Conservation (phyloP, 441 rosid species). For the Pelargonium australe region DNA sequence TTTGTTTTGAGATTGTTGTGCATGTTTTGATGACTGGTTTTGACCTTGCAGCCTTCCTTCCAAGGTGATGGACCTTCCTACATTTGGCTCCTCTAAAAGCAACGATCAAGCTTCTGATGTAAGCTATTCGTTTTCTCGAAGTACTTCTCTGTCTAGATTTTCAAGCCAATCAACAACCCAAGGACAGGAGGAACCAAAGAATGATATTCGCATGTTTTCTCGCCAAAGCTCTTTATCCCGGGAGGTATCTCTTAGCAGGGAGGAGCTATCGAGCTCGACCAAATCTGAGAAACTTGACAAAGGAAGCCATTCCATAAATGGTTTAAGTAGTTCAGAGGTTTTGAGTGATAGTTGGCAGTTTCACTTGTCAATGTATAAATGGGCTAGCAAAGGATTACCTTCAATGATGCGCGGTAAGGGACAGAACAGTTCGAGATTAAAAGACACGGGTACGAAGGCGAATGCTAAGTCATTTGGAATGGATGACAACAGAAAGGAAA, state of each 20-base stretch:
- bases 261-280: slow-evolving; percentile 19
- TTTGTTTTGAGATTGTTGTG: slow-evolving; percentile 13
- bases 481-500: slow-evolving; percentile 20
- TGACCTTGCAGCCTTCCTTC: slow-evolving; percentile 51
- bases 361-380: slow-evolving; percentile 91
- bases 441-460: slow-evolving; percentile 28
- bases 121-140: slow-evolving; percentile 22
- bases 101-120: slow-evolving; percentile 36
- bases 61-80: slow-evolving; percentile 54
- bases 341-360: slow-evolving; percentile 33
- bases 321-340: slow-evolving; percentile 24
- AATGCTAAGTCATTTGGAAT: slow-evolving; percentile 17
- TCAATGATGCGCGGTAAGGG: slow-evolving; percentile 38
- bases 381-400: slow-evolving; percentile 79
- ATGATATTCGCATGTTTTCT: slow-evolving; percentile 21
- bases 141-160: slow-evolving; percentile 45
- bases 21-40: slow-evolving; percentile 10
- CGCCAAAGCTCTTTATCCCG: slow-evolving; percentile 31
- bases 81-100: slow-evolving; percentile 45
- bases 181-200: slow-evolving; percentile 28
- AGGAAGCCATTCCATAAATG: slow-evolving; percentile 19
- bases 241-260: slow-evolving; percentile 24
- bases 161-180: slow-evolving; percentile 35
- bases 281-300: slow-evolving; percentile 26
- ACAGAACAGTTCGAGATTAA: slow-evolving; percentile 33